Evolutionary conservation across 208 protist genomes (phyloP), one percentile per base, ranked within the genome.

Genomic region (Wallacemonas sp.): DNA sequence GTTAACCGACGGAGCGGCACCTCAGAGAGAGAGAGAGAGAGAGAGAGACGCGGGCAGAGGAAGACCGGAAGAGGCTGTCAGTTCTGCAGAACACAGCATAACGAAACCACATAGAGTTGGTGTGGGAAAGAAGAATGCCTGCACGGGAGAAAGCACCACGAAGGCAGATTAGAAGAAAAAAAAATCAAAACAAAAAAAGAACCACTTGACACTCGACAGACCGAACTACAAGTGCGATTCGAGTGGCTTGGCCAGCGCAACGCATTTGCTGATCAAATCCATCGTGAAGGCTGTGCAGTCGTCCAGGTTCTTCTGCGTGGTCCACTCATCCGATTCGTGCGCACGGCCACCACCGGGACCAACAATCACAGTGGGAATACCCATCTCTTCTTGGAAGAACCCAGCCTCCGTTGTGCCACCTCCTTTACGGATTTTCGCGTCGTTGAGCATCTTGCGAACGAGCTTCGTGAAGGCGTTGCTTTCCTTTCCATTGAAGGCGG

Each of bases 261-360:
- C 50, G 19, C 50, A 57, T 15, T 21, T 34, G 15, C 30, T 15
- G 30, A 57, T 19, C 5, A 63, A 22, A 22, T 58, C 55, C 19
- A 57, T 50, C 54, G 24, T 27, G 55, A 63, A 70, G 21, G n/a
- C 15, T 13, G 10, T 21, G 17, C 44, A 68, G 29, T 41, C 46
- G 10, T 64, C 39, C 44, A 66, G 22, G 44, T 60, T 61, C n/a
- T 62, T 57, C 21, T 79, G 41, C 9, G 66, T 32, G 0, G 76
- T 50, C 60, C 72, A 76, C 58, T 81, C 63, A 60, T 78, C 75
- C 3, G 72, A 15, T 32, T 72, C 36, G 53, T 86, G 72, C 39
- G 66, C 69, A 54, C 67, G 19, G 68, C 58, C 39, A 63, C 55
- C 59, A 42, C 69, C 72, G 8, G 73, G 76, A 0, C 76, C 76